Percentiles rank a stretch among this genome's conserved stretches.
phyloP scores from a whole-genome alignment of 2,329 filamentous ascomycete genomes.

The Cytospora piceae region DNA sequence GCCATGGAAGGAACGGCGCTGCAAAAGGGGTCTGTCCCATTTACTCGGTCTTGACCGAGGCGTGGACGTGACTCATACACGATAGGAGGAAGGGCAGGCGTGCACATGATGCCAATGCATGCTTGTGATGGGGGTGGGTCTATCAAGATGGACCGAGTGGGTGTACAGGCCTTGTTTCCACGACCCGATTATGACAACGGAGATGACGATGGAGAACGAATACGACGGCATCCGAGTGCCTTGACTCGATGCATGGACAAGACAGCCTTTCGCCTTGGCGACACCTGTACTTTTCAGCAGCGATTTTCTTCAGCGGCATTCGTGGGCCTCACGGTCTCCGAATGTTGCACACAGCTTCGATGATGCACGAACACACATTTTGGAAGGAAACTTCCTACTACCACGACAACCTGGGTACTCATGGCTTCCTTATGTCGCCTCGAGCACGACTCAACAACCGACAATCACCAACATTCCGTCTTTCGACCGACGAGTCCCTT shows the following conservation, averaged over 20 bases:
- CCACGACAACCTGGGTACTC: slow-evolving; percentile 21
- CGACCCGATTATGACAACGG: slow-evolving; percentile 15
- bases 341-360: background rate
- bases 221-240: slow-evolving; percentile 1
- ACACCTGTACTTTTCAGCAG: slow-evolving; percentile 3
- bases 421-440: slow-evolving; percentile 13
- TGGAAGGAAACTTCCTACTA: slow-evolving; percentile 4
- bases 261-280: slow-evolving; percentile 6
- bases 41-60: slow-evolving; percentile 6
- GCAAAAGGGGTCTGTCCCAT: slow-evolving; percentile 1
- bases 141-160: slow-evolving; percentile 5
- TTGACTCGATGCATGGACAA: slow-evolving; percentile 13
- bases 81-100: slow-evolving; percentile 4
- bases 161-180: slow-evolving; percentile 13
- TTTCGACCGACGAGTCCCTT: background rate
- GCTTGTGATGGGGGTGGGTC: slow-evolving; percentile 2
- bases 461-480: background rate
- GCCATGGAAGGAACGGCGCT: slow-evolving; percentile 6
- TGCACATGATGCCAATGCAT: background rate
- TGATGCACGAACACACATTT: background rate
- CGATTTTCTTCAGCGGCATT: background rate
- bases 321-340: background rate
- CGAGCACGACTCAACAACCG: slow-evolving; percentile 7
- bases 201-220: slow-evolving; percentile 2
- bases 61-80: background rate